Base-by-base conservation (phyloP, 2,329 filamentous ascomycete genomes). In the Claviceps sp. region DNA sequence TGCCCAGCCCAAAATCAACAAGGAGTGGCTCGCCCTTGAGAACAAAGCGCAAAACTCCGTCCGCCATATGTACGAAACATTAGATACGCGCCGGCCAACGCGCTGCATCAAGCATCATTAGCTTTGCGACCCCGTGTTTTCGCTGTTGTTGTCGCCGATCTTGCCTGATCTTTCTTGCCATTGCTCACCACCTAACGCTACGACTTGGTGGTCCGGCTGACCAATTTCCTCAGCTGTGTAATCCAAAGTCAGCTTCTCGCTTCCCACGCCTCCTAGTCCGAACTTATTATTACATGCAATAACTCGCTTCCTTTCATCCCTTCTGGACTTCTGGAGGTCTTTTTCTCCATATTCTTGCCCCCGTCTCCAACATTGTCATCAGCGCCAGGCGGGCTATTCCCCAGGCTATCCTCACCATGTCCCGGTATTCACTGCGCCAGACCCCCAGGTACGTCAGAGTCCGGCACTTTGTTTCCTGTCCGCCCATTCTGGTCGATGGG, bases 391-490 rank as follows among this genome's bases (percentile, higher is more conserved):
- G 52, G 48, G 20, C 4, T 30, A 16, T 34, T 24, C 47, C 24
- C 41, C 38, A 13, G 20, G 24, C 26, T 14, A 20, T 20, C 18
- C 38, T 54, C 43, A 55, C 46, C 51, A 61, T 61, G 59, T 59
- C 60, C 44, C 55, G 60, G 54, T 65, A 64, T 52, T 65, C 62
- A n/a, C 55, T 65, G 13, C 59, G 63, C 37, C 61, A 63, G 52
- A 65, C 62, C 38, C 63, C 63, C 7, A 63, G 57, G 63, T 64
- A 56, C 54, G 61, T 55, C 11, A 6, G 26, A 30, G 9, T 30
- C n/a, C 43, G 26, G 13, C 4, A 30, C 9, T 9, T 34, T 9
- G 5, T n/a, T 26, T 22, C 14, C 4, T 13, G 41, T 16, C 13
- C 24, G 11, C 37, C 22, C 1, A 18, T 4, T 20, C 13, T 47